phyloP scores from a whole-genome alignment of 495 filamentous ascomycete species.

The Chlorociboria aeruginascens region DNA sequence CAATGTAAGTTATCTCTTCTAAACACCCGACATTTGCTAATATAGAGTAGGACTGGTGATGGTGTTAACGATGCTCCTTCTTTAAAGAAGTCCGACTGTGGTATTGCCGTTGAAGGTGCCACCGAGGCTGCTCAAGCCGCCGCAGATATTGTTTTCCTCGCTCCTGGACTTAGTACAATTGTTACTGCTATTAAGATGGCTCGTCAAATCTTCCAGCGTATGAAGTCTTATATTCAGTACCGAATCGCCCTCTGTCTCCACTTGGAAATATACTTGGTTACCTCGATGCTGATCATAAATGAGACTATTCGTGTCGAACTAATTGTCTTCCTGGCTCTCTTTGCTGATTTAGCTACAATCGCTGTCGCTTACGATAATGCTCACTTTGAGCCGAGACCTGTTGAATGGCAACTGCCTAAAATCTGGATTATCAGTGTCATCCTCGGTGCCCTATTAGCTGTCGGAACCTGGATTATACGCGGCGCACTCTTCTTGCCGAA shows the following conservation, averaged over 20 bases:
- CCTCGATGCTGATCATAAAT: slow-evolving; percentile 66
- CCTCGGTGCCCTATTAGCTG: slow-evolving; percentile 52
- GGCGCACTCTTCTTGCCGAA: slow-evolving; percentile 51
- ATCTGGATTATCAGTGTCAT: slow-evolving; percentile 66
- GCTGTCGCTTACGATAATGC: slow-evolving; percentile 70
- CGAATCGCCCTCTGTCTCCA: slow-evolving; percentile 69
- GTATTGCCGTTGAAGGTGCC: slow-evolving; percentile 70
- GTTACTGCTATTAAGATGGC: slow-evolving; percentile 70
- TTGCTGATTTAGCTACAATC: slow-evolving; percentile 68
- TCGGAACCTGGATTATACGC: slow-evolving; percentile 60
- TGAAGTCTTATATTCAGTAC: slow-evolving; percentile 75
- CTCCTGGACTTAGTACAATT: slow-evolving; percentile 63
- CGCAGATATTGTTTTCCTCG: slow-evolving; percentile 71
- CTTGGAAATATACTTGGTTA: slow-evolving; percentile 67
- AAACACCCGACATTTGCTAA: too few relatives aligned
- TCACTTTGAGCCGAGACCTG: slow-evolving; percentile 57
- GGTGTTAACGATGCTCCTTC: slow-evolving; percentile 66
- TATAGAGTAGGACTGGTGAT: slow-evolving; percentile 39
- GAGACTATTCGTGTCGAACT: slow-evolving; percentile 55
- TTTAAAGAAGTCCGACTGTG: slow-evolving; percentile 62
- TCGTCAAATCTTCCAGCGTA: slow-evolving; percentile 71
- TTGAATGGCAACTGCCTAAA: slow-evolving; percentile 69
- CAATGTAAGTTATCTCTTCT: slow-evolving; percentile 30
- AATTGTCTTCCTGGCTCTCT: slow-evolving; percentile 66
- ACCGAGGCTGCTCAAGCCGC: slow-evolving; percentile 67